Evolutionary conservation across 1,284 basidiomycete species (phyloP).

Genomic region (Heterobasidion parviporum): DNA sequence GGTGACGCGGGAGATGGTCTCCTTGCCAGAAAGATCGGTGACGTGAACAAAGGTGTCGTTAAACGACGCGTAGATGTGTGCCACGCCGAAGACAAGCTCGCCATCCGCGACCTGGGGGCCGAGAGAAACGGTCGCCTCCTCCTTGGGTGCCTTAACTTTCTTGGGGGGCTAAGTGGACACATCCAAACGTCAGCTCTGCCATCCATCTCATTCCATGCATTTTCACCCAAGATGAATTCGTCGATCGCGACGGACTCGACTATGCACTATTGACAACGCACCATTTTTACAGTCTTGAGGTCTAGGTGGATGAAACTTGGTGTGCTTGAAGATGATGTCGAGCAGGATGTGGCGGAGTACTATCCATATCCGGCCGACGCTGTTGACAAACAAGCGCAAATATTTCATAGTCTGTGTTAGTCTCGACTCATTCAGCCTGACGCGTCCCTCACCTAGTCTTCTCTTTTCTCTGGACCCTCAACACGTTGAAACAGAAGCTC

Average conservation of each 20-base stretch:
- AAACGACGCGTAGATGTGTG: constrained; percentile 96
- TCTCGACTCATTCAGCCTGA: not conserved
- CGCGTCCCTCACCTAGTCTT: too few species aligned
- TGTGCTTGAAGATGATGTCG: constrained; percentile 7
- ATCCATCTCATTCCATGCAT: constrained; percentile 25
- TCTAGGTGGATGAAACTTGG: not conserved
- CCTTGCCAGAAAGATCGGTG: constrained; percentile 98
- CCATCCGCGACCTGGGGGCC: constrained; percentile 93
- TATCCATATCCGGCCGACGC: not conserved
- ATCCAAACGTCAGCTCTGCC: constrained; percentile 31
- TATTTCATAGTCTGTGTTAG: not conserved
- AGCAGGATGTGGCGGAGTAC: not conserved
- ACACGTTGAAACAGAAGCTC: too few species aligned
- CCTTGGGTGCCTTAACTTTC: constrained; percentile 64
- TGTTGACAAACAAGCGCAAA: not conserved
- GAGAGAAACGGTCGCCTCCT: constrained; percentile 79
- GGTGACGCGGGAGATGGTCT: constrained; percentile 97
- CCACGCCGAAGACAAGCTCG: constrained; percentile 93
- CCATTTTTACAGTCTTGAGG: constrained; percentile 7
- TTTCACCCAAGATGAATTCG: not conserved
- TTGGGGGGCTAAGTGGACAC: constrained; percentile 56
- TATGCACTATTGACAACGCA: not conserved
- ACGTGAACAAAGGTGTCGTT: constrained; percentile 99
- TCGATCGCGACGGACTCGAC: not conserved
- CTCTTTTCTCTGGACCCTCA: not conserved